Percentiles rank a stretch among this genome's conserved stretches.
Evolutionary conservation across 2,329 filamentous ascomycete species (phyloP).

Genomic region (Eutypella sp.): DNA sequence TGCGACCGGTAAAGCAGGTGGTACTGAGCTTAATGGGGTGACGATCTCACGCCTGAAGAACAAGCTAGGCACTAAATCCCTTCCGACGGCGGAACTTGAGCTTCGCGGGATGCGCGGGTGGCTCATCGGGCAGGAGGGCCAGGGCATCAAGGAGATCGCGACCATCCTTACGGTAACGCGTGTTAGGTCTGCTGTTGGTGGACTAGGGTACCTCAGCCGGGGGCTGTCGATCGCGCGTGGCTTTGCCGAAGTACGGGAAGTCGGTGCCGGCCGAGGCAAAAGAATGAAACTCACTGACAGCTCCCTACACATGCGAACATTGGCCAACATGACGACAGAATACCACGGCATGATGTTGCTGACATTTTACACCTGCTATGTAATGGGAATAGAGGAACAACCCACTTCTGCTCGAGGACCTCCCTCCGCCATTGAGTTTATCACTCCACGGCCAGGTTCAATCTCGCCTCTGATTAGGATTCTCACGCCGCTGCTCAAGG

Average conservation of each 20-base stretch:
- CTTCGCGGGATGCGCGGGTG: conserved; percentile 44
- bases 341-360: no score
- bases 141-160: conserved; percentile 55
- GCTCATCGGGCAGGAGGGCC: conserved; percentile 52
- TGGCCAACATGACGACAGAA: conserved; percentile 40
- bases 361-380: no score
- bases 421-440: no score
- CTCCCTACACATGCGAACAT: conserved; percentile 38
- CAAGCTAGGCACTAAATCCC: conserved; percentile 56
- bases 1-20: no score
- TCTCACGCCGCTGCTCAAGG: conserved; percentile 57
- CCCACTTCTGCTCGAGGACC: no score
- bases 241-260: conserved; percentile 42
- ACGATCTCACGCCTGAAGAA: conserved; percentile 54
- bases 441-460: conserved; percentile 29
- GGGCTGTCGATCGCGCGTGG: conserved; percentile 43
- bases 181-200: conserved; percentile 38
- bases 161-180: conserved; percentile 56
- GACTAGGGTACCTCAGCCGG: conserved; percentile 37
- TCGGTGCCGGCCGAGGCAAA: conserved; percentile 32
- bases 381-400: no score
- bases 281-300: conserved; percentile 28
- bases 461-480: conserved; percentile 44
- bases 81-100: conserved; percentile 60
- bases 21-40: conserved; percentile 52